Evolutionary conservation across 768 basidiomycete genomes (phyloP), one percentile per base, ranked within the genome.

Genomic region (Lyophyllum semitale): DNA sequence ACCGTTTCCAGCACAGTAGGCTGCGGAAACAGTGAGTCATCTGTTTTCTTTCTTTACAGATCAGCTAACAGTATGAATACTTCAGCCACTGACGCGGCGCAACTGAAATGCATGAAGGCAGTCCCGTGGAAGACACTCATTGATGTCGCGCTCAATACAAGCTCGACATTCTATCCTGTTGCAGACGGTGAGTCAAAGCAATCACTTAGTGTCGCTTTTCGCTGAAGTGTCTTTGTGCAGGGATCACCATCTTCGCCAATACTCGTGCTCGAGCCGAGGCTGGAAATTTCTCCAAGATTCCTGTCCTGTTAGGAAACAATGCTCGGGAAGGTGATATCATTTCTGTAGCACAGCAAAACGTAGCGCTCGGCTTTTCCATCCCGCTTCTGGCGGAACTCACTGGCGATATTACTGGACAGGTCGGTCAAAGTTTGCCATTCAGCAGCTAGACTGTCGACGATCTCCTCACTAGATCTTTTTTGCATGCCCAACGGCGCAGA

Each of bases 241-340:
- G 68, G 55, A 67, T 72, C n/a, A 73, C 70, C 17, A 55, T 71
- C 26, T 74, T 73, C 58, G 54, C 68, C 9, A 72, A 76, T 45
- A 63, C 30, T 1, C 5, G 7, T 43, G 25, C 54, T 40, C 56
- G 68, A 44, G 30, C 44, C 2, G 43, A 50, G 1, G 18, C 53
- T n/a, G 59, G 62, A 0, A 45, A 60, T 20, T 60, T 63, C 22
- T 47, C 59, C 2, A 50, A 18, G 2, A 51, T 59, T 9, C 61
- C 61, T 2, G 27, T 59, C 17, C 49, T 63, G 11, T 18, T 56
- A 7, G 73, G 73, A 37, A 70, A 59, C 5, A 69, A 63, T 15
- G 51, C 64, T 23, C 59, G 74, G 15, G 73, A 63, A 47, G 51
- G 45, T 9, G 62, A 63, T 20, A 35, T 63, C 42, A n/a, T 53